These are phyloP conservation scores for Aeschynomene evenia DNA, from an alignment of 306 rosid species.

Conservation along the genomic window DNA sequence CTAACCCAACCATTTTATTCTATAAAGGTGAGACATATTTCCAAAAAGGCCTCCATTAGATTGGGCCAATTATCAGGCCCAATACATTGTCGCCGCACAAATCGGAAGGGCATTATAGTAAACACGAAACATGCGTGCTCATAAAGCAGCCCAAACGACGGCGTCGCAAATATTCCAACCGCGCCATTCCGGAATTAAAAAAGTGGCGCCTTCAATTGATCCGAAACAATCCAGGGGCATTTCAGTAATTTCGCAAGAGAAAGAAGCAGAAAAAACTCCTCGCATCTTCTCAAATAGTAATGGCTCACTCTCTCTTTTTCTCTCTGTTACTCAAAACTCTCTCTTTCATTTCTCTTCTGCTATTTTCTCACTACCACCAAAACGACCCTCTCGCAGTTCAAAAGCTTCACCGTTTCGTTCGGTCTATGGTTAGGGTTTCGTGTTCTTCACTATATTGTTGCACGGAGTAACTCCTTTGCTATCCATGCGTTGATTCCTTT, in stretches of 20 bases:
- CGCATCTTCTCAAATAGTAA: constrained; percentile 30
- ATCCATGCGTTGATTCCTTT: constrained; percentile 35
- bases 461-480: neutral
- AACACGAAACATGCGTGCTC: constrained; percentile 25
- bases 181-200: neutral
- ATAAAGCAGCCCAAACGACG: constrained; percentile 33
- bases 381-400: neutral
- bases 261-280: constrained; percentile 35
- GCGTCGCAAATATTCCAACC: neutral
- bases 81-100: constrained; percentile 19
- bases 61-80: no score
- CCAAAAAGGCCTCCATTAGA: no score
- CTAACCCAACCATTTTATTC: no score
- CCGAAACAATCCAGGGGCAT: constrained; percentile 26
- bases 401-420: constrained; percentile 31
- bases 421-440: constrained; percentile 71
- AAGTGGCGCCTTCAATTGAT: constrained; percentile 22
- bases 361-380: constrained; percentile 2
- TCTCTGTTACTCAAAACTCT: neutral
- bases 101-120: neutral
- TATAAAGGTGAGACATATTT: no score
- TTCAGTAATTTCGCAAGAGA: constrained; percentile 14
- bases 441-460: constrained; percentile 30
- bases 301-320: constrained; percentile 12
- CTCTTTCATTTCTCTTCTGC: neutral